A percentile compares a stretch with the other conserved stretches of the same genome.
phyloP scores from a whole-genome alignment of 352 stramenopile genomes.

The Phytophthora podocarpi region DNA sequence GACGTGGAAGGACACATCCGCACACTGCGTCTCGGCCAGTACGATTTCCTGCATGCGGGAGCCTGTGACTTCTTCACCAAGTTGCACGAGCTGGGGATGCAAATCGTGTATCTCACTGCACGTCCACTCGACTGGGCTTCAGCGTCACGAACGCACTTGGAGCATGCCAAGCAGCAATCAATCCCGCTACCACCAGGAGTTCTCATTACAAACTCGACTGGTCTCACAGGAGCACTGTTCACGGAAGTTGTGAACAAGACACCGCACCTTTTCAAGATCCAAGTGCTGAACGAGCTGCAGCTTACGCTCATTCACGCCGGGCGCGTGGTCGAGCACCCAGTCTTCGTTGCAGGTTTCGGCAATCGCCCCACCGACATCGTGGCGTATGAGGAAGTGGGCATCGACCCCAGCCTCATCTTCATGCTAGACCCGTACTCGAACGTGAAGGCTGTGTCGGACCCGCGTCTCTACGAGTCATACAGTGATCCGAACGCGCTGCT shows the following conservation, averaged over 20 bases:
- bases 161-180: slow-evolving; percentile 71
- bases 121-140: slow-evolving; percentile 81
- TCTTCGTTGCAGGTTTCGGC: slow-evolving; percentile 88
- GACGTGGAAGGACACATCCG: slow-evolving; percentile 88
- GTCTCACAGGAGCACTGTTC: slow-evolving; percentile 74
- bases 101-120: slow-evolving; percentile 83
- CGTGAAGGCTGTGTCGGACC: slow-evolving; percentile 59
- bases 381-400: slow-evolving; percentile 77
- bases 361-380: slow-evolving; percentile 86
- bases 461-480: slow-evolving; percentile 82
- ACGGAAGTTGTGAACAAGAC: slow-evolving; percentile 90
- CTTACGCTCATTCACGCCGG: slow-evolving; percentile 81
- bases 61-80: slow-evolving; percentile 85
- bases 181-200: slow-evolving; percentile 65
- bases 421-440: slow-evolving; percentile 86
- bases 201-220: slow-evolving; percentile 84
- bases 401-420: slow-evolving; percentile 76
- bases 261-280: slow-evolving; percentile 82
- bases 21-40: slow-evolving; percentile 80
- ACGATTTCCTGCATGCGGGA: slow-evolving; percentile 82
- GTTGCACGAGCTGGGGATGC: slow-evolving; percentile 72
- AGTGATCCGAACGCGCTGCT: slow-evolving; percentile 79
- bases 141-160: slow-evolving; percentile 71
- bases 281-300: slow-evolving; percentile 84
- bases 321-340: slow-evolving; percentile 67